Base-by-base conservation (phyloP, 495 filamentous ascomycete genomes). In the Gamarada debralockiae region DNA sequence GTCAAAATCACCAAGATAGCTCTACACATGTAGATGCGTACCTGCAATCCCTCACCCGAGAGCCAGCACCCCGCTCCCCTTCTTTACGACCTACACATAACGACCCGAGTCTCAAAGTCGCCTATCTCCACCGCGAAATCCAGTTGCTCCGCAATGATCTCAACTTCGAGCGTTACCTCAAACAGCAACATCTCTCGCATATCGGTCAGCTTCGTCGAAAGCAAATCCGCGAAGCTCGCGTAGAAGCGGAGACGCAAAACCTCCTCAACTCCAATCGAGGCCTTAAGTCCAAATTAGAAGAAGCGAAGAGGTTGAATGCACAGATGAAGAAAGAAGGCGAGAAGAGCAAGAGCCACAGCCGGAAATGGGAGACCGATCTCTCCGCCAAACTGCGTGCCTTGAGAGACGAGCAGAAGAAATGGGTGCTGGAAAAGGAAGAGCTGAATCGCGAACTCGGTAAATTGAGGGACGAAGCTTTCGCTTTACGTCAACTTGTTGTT, bases 211-310 rank as follows among this genome's bases (percentile, higher is more conserved):
- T 89, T 15, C 80, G 83, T 50, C 72, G 84, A 23, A 78, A 81
- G 47, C 81, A 88, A 50, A 79, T 90, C 33, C 73, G 75, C 52
- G 82, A 88, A 56, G 81, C 83, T 12, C 80, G 85, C 0, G 79
- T 75, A 1, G 86, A 88, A 65, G 84, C 86, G 13, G 85, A 90
- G 60, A 89, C 82, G 22, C 84, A 88, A 60, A 87, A 87, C 37
- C 69, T 90, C 0, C 74, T 89, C 44, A 85, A 85, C 63, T 78
- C 78, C 17, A 89, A 89, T 60, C 78, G 80, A n/a, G 76, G 77
- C n/a, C 69, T 90, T 13, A 83, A 79, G 50, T 73, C 75, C 27
- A 81, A 82, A 53, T 65, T 88, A 2, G 83, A 87, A 39, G 84
- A 88, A 47, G 78, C 83, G 18, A 86, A 87, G 59, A 72, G 79